phyloP scores from a whole-genome alignment of 805 yeast species.

The Jamesozyma spencerorum region DNA sequence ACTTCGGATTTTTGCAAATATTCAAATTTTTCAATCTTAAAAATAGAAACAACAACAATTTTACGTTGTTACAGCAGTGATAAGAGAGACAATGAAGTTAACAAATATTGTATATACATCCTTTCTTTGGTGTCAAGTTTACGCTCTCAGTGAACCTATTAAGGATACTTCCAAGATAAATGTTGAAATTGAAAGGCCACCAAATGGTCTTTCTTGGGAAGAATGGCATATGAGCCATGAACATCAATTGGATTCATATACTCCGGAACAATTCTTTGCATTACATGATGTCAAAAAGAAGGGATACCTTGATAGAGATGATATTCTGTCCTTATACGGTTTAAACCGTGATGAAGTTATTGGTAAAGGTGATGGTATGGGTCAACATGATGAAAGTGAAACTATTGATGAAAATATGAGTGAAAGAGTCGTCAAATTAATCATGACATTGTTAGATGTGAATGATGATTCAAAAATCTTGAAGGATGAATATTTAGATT shows the following conservation, averaged over 20 bases:
- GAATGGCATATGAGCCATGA: slow-evolving; percentile 87
- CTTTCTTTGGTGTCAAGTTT: neutral
- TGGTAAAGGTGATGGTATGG: slow-evolving; percentile 88
- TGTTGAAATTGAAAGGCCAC: slow-evolving; percentile 34
- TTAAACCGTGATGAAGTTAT: slow-evolving; percentile 59
- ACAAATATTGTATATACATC: neutral
- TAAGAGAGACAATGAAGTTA: no score
- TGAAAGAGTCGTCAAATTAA: slow-evolving; percentile 43
- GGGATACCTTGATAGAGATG: slow-evolving; percentile 48
- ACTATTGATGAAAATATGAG: slow-evolving; percentile 47
- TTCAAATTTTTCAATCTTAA: no score
- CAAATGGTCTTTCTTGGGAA: slow-evolving; percentile 59
- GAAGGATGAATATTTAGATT: slow-evolving; percentile 61
- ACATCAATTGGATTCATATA: slow-evolving; percentile 68
- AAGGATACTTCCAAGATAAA: slow-evolving; percentile 11
- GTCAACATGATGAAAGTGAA: slow-evolving; percentile 60
- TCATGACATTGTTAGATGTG: slow-evolving; percentile 49
- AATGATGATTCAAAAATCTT: slow-evolving; percentile 57
- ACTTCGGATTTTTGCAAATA: slow-evolving; percentile 1
- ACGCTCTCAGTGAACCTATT: slow-evolving; percentile 7
- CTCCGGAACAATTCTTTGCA: slow-evolving; percentile 65
- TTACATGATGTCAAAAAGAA: slow-evolving; percentile 63
- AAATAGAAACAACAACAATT: no score
- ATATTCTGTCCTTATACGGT: slow-evolving; percentile 77
- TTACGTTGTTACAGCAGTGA: no score